Percentiles rank a stretch among this genome's conserved stretches.
Evolutionary conservation across 495 filamentous ascomycete genomes (phyloP).

Genomic region (Penicillium subrubescens): DNA sequence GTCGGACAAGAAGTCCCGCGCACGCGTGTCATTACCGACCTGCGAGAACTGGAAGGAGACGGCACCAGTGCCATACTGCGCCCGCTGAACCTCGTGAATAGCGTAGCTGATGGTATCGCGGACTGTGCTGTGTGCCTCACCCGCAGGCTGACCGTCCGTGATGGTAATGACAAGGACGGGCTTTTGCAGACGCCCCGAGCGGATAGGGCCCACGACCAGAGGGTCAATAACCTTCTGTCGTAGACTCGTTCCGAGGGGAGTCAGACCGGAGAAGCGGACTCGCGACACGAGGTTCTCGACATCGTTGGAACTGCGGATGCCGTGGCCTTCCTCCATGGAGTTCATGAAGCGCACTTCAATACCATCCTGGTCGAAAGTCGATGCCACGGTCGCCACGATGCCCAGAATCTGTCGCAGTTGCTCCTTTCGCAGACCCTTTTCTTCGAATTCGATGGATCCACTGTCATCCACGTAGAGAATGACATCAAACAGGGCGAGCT

Average conservation of each 20-base stretch:
- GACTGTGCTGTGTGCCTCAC: constrained; percentile 51
- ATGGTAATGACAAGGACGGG: constrained; percentile 71
- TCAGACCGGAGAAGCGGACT: constrained; percentile 67
- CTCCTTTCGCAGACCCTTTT: constrained; percentile 64
- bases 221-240: constrained; percentile 64
- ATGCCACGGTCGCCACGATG: constrained; percentile 63
- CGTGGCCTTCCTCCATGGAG: constrained; percentile 48
- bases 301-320: constrained; percentile 59
- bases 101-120: constrained; percentile 55
- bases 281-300: constrained; percentile 57
- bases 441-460: constrained; percentile 70
- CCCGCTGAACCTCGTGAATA: constrained; percentile 45
- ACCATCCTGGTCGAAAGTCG: constrained; percentile 71
- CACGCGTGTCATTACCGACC: constrained; percentile 68
- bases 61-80: constrained; percentile 52
- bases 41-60: constrained; percentile 74
- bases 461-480: constrained; percentile 73
- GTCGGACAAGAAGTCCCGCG: constrained; percentile 62
- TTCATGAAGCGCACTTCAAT: constrained; percentile 77
- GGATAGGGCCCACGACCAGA: constrained; percentile 55
- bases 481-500: constrained; percentile 67
- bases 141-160: constrained; percentile 68
- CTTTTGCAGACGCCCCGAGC: constrained; percentile 56
- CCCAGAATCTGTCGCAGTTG: constrained; percentile 65
- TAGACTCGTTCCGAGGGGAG: constrained; percentile 66